Base-by-base conservation (phyloP, 768 basidiomycete genomes). In the Boletus coccyginus region DNA sequence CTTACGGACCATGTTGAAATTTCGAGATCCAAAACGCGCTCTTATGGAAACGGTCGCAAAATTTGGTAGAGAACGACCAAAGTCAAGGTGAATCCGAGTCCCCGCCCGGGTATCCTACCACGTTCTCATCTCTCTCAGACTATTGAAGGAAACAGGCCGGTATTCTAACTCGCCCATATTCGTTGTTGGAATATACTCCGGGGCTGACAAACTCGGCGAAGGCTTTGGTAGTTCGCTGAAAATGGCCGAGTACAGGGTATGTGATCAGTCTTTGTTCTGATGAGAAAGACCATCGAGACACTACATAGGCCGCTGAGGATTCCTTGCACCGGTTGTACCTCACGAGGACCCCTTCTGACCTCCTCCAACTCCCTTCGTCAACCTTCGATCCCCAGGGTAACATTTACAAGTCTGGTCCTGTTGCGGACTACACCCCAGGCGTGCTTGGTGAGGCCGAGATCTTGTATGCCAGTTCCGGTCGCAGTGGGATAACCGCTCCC, bases 141-240 rank as follows among this genome's bases (percentile, higher is more conserved):
- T 99, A 52, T 75, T 99, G 56, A 93, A 89, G 67, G 95, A 98
- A 71, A 94, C 94, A 0, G 97, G 97, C 67, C 88, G 94, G 45
- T 86, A 85, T 62, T 90, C 92, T 1, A 90, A 91, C 63, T 87
- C 93, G 4, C 95, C 97, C 1, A 81, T 95, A 39, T 99, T 90
- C 71, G 89, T 97, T n/a, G 88, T 96, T n/a, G 97, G 94, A 17
- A 88, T 97, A 56, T 98, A 83, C 70, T 91, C 86, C 24, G 93
- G 86, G 40, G 78, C 74, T 55, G 91, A 84, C 69, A 84, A 97
- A 72, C 82, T 99, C 3, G 93, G 95, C 7, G 95, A 99, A 73
- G 94, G 95, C 14, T 93, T 95, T 66, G 97, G 97, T 50, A 88
- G 85, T 62, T 94, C 92, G 3, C 75, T 98, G 52, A 87, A 84